Conservation (phyloP, 2,329 filamentous ascomycete genomes). For the Phoma sp. region DNA sequence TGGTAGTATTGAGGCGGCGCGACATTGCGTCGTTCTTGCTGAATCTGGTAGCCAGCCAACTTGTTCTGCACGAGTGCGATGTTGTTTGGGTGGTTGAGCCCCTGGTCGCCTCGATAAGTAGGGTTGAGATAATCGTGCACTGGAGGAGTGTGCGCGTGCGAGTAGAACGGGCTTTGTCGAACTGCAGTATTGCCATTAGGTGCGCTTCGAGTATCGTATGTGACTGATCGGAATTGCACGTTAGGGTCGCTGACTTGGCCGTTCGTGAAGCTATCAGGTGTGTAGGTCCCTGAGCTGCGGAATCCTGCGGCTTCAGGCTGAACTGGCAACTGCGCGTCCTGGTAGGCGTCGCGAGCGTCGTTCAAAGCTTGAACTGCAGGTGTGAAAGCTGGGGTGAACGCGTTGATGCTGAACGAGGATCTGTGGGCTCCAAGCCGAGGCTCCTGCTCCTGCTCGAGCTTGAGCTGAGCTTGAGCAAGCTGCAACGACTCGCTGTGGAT, state of each 20-base stretch:
- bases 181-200: constrained; percentile 52
- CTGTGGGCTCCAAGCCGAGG: constrained; percentile 42
- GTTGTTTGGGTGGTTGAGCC: constrained; percentile 53
- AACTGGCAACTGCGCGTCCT: constrained; percentile 31
- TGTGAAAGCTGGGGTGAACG: constrained; percentile 31
- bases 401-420: constrained; percentile 42
- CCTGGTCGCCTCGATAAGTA: constrained; percentile 50
- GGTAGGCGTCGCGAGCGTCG: constrained; percentile 33
- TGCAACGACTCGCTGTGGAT: constrained; percentile 49
- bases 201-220: constrained; percentile 53
- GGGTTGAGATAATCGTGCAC: constrained; percentile 54
- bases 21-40: constrained; percentile 48
- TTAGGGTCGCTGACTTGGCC: constrained; percentile 41
- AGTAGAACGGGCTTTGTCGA: constrained; percentile 58
- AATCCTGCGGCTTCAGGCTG: constrained; percentile 29
- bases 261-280: constrained; percentile 46
- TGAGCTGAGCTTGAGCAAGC: constrained; percentile 42
- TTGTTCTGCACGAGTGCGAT: constrained; percentile 58
- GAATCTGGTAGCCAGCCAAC: constrained; percentile 56
- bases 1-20: constrained; percentile 40
- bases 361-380: constrained; percentile 30
- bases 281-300: constrained; percentile 39
- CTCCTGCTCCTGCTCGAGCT: constrained; percentile 46
- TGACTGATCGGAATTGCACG: constrained; percentile 49
- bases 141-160: constrained; percentile 54